Conservation (phyloP, 306 rosid species). For the Urtica urens region DNA sequence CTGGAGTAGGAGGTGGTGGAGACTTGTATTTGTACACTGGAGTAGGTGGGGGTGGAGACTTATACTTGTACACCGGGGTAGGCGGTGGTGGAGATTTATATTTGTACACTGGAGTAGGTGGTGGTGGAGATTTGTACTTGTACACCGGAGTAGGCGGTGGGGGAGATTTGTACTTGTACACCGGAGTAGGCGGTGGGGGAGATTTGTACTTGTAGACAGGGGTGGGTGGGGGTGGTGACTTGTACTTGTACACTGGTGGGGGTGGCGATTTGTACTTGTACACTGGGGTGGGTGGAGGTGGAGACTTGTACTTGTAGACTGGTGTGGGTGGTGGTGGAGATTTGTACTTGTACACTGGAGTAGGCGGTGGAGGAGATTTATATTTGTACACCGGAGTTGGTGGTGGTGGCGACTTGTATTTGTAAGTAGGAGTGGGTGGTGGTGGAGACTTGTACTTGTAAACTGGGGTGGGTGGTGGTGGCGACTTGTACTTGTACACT, state of each 20-base stretch:
- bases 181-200: not conserved
- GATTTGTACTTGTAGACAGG: constrained; percentile 12
- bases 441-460: constrained; percentile 20
- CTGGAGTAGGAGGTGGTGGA: constrained; percentile 22
- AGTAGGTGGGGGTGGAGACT: constrained; percentile 22
- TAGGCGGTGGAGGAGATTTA: constrained; percentile 12
- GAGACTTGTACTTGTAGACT: constrained; percentile 17
- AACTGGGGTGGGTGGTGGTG: not conserved
- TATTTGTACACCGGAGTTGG: constrained; percentile 1
- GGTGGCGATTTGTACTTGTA: constrained; percentile 57
- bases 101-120: not conserved
- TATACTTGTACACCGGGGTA: constrained; percentile 3
- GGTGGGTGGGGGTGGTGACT: not conserved
- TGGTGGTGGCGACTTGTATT: constrained; percentile 13
- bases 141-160: not conserved
- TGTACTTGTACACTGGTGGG: not conserved
- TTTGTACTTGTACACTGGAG: constrained; percentile 7
- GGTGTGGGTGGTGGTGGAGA: constrained; percentile 29
- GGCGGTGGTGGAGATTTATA: constrained; percentile 16
- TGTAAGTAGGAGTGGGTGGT: constrained; percentile 5
- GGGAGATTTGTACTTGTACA: not conserved
- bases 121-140: constrained; percentile 11
- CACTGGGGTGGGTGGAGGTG: constrained; percentile 21
- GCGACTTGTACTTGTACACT: constrained; percentile 1
- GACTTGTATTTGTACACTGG: constrained; percentile 23